Conservation (phyloP, 1,139 yeast genomes). For the Taphrina sp. region DNA sequence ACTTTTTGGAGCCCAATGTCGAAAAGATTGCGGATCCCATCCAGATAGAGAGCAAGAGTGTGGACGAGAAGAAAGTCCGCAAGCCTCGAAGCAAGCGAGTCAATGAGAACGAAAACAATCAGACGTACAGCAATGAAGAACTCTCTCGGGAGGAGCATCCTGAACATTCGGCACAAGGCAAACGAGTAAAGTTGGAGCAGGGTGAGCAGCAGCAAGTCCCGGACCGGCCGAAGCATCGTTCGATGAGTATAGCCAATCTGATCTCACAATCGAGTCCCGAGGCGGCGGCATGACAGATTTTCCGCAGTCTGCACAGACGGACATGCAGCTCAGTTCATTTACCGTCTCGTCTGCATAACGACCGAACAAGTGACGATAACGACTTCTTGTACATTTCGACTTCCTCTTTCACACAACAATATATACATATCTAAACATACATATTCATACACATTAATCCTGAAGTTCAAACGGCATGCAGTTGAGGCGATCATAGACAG, state of each 20-base stretch:
- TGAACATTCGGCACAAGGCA: background rate
- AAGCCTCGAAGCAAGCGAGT: background rate
- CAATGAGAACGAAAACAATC: background rate
- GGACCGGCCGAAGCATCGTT: background rate
- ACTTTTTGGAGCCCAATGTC: constrained; percentile 75
- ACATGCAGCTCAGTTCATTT: too few species aligned
- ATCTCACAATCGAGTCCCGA: background rate
- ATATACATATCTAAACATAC: too few species aligned
- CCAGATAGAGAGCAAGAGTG: background rate
- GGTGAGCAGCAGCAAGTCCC: background rate
- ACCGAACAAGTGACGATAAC: too few species aligned
- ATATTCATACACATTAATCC: too few species aligned
- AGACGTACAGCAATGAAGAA: background rate
- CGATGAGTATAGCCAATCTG: constrained; percentile 21
- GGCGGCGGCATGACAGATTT: too few species aligned
- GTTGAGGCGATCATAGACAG: too few species aligned
- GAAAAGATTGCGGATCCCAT: constrained; percentile 46
- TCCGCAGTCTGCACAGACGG: too few species aligned
- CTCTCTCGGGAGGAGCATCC: background rate
- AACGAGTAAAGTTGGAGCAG: constrained; percentile 12
- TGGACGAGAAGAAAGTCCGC: constrained; percentile 9
- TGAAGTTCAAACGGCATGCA: too few species aligned
- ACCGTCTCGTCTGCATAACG: too few species aligned
- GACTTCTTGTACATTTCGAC: too few species aligned
- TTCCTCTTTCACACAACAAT: too few species aligned